Evolutionary conservation across 257 asterid species (phyloP), one percentile per base, ranked within the genome.

Genomic region (Salvia hispanica): DNA sequence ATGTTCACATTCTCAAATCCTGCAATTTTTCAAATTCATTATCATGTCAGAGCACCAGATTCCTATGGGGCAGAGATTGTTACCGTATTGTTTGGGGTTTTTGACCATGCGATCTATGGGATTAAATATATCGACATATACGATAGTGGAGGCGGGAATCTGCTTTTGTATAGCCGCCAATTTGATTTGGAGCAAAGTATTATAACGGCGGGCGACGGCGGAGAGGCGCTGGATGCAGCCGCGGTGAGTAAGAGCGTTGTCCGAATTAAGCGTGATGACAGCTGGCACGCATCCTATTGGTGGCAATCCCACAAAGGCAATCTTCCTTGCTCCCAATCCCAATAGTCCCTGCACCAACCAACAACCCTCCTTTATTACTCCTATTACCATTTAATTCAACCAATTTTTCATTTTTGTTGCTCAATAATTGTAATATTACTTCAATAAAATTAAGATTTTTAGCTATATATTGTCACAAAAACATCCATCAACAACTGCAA

Each of bases 241-340:
- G 4, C 96, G 95, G 16, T 78, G 69, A 0, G 37, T 45, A 9
- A 78, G 44, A 2, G 69, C 65, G 7, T 42, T n/a, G 16, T 63
- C 66, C 0, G 84, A 78, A 40, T 80, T 47, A 2, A 80, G 31
- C 2, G 91, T 85, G 65, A 90, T 87, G 55, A 82, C 80, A 16
- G 62, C 57, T 44, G 96, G 96, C 74, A 90, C 57, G 70, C 96
- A 90, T 39, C 95, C 95, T 28, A 85, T 61, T n/a, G 96, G 96
- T 2, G 95, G 96, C 8, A 85, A 68, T 18, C 95, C 96, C 58
- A 63, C 86, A 0, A 87, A 0, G 0, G 51, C 87, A 4, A 90
- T 82, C 40, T 14, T 71, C 55, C 74, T 58, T 6, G 91, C 96
- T 40, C 95, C 96, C 64, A 79, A 60, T 2, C 79, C 79, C 53